Percentiles rank a stretch among this genome's conserved stretches.
Evolutionary conservation across 2,329 filamentous ascomycete genomes (phyloP).

Genomic region (Raffaelea deltoideospora): DNA sequence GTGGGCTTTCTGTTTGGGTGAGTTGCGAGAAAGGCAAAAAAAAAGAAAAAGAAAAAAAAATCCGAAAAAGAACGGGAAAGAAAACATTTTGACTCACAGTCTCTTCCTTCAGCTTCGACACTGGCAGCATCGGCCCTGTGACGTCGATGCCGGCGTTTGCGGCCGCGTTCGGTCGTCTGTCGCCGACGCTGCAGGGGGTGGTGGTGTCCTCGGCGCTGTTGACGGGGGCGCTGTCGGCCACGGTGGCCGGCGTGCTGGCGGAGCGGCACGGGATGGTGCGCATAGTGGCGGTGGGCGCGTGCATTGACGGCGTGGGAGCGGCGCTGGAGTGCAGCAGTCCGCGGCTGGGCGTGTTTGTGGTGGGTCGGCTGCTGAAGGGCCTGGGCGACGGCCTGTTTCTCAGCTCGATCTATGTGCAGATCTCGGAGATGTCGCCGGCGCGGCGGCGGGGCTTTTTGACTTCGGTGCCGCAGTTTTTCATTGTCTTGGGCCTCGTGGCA

Average conservation of each 20-base stretch:
- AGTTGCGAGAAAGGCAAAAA: too few relatives aligned
- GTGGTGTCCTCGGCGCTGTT: slow-evolving; percentile 45
- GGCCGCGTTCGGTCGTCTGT: slow-evolving; percentile 33
- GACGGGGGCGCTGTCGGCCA: slow-evolving; percentile 41
- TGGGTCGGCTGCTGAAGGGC: slow-evolving; percentile 38
- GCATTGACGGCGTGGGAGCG: slow-evolving; percentile 37
- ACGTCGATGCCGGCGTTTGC: slow-evolving; percentile 41
- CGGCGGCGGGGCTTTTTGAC: slow-evolving; percentile 33
- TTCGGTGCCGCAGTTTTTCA: slow-evolving; percentile 36
- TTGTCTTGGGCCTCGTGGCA: slow-evolving; percentile 31
- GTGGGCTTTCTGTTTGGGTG: too few relatives aligned
- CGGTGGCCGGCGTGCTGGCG: slow-evolving; percentile 40
- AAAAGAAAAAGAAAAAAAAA: too few relatives aligned
- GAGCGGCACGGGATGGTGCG: slow-evolving; percentile 36
- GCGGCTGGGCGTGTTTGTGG: slow-evolving; percentile 33
- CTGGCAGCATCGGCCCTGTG: slow-evolving; percentile 42
- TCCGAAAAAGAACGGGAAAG: too few relatives aligned
- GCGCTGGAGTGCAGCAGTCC: slow-evolving; percentile 22
- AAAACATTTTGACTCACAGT: too few relatives aligned
- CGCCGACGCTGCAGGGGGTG: slow-evolving; percentile 39
- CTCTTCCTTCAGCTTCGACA: slow-evolving; percentile 17
- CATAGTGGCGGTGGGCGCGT: slow-evolving; percentile 34
- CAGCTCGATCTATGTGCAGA: slow-evolving; percentile 34
- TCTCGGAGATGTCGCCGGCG: slow-evolving; percentile 44
- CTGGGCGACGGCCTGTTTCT: slow-evolving; percentile 42